Conservation (phyloP, 2,329 filamentous ascomycete species). For the Microdochium bolleyi region DNA sequence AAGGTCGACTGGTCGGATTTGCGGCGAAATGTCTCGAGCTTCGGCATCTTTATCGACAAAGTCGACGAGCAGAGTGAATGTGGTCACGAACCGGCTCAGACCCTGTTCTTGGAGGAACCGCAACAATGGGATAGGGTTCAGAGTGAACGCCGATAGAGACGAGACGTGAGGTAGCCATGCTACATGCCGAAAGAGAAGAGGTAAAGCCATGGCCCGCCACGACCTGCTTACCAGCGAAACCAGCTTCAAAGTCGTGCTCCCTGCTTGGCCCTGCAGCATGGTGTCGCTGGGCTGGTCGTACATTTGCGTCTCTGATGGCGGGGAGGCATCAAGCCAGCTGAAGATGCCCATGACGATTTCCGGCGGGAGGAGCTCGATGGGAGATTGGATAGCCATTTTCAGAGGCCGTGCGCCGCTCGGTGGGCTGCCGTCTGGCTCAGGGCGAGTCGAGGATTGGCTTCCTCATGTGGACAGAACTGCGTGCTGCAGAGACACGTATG, state of each 20-base stretch:
- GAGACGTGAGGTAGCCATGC: slow-evolving; percentile 26
- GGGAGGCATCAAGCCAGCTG: slow-evolving; percentile 38
- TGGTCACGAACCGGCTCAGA: slow-evolving; percentile 30
- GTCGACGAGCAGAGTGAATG: slow-evolving; percentile 31
- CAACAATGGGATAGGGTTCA: slow-evolving; percentile 27
- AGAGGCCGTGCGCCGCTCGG: not conserved
- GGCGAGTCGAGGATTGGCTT: slow-evolving; percentile 3
- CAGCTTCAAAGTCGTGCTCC: slow-evolving; percentile 40
- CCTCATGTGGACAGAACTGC: not conserved
- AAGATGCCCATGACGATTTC: slow-evolving; percentile 54
- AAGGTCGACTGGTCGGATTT: slow-evolving; percentile 20
- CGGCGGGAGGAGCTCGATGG: slow-evolving; percentile 40
- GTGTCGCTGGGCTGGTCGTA: slow-evolving; percentile 37
- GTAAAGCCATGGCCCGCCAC: slow-evolving; percentile 44
- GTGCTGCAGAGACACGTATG: not conserved
- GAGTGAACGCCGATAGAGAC: slow-evolving; percentile 13
- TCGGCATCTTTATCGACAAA: slow-evolving; percentile 19
- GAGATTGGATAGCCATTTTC: not conserved
- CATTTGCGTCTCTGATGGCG: slow-evolving; percentile 39
- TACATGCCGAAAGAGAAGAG: slow-evolving; percentile 49
- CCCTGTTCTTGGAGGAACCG: slow-evolving; percentile 26
- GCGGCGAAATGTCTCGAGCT: slow-evolving; percentile 17
- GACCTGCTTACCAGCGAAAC: slow-evolving; percentile 43
- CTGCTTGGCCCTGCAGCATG: slow-evolving; percentile 27
- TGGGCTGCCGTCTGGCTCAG: not conserved